Evolutionary conservation across 2,329 filamentous ascomycete species (phyloP).

Genomic region (Fusarium paranaense): DNA sequence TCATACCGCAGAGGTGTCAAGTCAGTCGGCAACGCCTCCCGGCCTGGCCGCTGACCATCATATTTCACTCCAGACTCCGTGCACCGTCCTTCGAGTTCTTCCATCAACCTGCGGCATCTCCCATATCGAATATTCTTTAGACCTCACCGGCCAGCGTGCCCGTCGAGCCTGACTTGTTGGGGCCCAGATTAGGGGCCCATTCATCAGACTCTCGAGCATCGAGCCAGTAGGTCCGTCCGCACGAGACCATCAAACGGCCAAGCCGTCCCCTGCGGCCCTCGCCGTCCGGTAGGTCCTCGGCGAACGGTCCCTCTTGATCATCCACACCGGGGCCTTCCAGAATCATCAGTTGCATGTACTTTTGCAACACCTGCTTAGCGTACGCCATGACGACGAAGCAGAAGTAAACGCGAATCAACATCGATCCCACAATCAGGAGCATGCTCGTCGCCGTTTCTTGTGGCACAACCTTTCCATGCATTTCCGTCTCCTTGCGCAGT

Average conservation of each 20-base stretch:
- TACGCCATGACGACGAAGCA: conserved; percentile 86
- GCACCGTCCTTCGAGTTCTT: background rate
- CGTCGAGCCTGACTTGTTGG: conserved; percentile 65
- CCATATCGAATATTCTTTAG: conserved; percentile 30
- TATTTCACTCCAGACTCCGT: conserved; percentile 6
- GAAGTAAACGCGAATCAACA: conserved; percentile 84
- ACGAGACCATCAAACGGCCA: conserved; percentile 81
- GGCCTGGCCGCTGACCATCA: conserved; percentile 21
- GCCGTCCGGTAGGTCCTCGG: conserved; percentile 75
- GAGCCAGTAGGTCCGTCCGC: conserved; percentile 85
- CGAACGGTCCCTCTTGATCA: conserved; percentile 74
- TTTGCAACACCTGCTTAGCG: conserved; percentile 80
- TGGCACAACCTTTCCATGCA: conserved; percentile 52
- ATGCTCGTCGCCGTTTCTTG: conserved; percentile 81
- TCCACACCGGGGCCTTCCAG: conserved; percentile 62
- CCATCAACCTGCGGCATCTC: conserved; percentile 15
- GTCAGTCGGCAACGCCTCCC: background rate
- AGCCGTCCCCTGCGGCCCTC: conserved; percentile 83
- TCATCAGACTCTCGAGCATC: conserved; percentile 74
- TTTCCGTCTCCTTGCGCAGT: conserved; percentile 48
- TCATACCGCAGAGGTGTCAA: conserved; percentile 16
- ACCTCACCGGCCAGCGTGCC: conserved; percentile 53
- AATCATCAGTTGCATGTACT: conserved; percentile 63
- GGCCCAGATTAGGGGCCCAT: conserved; percentile 72
- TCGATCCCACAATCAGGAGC: conserved; percentile 78